Percentiles rank a stretch among this genome's conserved stretches.
Evolutionary conservation across 139 green algal species (phyloP).

Genomic region (Tetradesmus obliquus): DNA sequence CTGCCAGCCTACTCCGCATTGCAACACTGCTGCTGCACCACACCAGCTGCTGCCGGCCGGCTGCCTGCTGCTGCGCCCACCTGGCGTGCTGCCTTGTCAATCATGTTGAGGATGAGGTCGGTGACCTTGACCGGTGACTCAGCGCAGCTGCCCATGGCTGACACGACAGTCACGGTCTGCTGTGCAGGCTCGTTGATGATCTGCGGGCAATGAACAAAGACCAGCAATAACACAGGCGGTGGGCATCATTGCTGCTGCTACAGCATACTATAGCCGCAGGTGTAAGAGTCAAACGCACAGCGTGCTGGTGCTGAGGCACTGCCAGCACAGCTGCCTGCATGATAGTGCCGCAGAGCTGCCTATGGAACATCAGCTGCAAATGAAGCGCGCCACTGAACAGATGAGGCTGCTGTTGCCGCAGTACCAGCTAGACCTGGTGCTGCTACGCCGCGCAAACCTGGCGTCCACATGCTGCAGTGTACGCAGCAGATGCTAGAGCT

Average conservation of each 20-base stretch:
- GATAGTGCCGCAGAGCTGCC: too few species aligned
- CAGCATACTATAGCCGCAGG: background rate
- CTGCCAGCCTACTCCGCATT: too few species aligned
- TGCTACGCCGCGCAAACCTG: too few species aligned
- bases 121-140: constrained; percentile 88
- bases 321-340: too few species aligned
- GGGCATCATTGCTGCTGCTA: background rate
- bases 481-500: too few species aligned
- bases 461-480: too few species aligned
- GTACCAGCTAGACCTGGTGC: too few species aligned
- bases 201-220: constrained; percentile 47
- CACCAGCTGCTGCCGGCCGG: too few species aligned
- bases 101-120: constrained; percentile 94
- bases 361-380: too few species aligned
- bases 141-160: constrained; percentile 85
- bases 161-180: constrained; percentile 84
- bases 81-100: constrained; percentile 70
- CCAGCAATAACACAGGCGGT: background rate
- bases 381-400: too few species aligned
- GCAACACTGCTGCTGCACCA: too few species aligned
- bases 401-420: too few species aligned
- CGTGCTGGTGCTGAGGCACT: background rate
- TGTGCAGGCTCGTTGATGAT: constrained; percentile 63
- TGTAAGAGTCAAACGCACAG: background rate
- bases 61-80: background rate